These are phyloP conservation scores for Orychophragmus violaceus DNA, from an alignment of 345 rosid species.

Conservation along the genomic window DNA sequence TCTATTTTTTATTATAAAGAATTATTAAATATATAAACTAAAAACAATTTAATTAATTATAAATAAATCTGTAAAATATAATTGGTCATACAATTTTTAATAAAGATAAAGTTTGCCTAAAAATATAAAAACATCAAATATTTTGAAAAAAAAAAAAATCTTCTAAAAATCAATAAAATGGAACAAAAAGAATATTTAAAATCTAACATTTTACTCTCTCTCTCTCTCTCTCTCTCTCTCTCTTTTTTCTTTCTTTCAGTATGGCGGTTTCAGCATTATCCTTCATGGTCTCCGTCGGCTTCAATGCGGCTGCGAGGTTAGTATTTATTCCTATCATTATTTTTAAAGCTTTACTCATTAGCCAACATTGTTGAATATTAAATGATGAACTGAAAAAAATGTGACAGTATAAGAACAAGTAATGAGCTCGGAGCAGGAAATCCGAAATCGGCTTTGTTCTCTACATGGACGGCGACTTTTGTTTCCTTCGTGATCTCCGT, in stretches of 20 bases:
- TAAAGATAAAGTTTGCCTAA: too few relatives aligned
- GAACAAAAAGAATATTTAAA: too few relatives aligned
- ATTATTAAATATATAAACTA: too few relatives aligned
- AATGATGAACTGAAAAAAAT: not conserved
- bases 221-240: too few relatives aligned
- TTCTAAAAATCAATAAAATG: too few relatives aligned
- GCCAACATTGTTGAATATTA: not conserved
- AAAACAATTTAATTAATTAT: too few relatives aligned
- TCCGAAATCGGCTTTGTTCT: not conserved
- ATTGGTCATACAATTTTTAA: too few relatives aligned
- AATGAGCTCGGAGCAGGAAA: constrained; percentile 2
- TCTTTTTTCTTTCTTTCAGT: not conserved
- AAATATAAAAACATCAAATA: too few relatives aligned
- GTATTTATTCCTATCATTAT: not conserved
- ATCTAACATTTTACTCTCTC: not conserved
- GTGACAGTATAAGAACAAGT: not conserved
- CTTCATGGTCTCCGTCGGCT: not conserved
- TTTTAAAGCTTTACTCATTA: not conserved
- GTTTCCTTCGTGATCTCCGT: constrained; percentile 1
- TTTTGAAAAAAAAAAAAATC: too few relatives aligned
- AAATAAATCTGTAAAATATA: too few relatives aligned
- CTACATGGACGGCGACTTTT: not conserved
- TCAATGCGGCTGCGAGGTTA: constrained; percentile 2
- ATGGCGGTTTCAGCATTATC: not conserved
- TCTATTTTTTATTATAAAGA: too few relatives aligned